Evolutionary conservation across 306 rosid genomes (phyloP), one percentile per base, ranked within the genome.

Genomic region (Oxytropis ochrocephala): DNA sequence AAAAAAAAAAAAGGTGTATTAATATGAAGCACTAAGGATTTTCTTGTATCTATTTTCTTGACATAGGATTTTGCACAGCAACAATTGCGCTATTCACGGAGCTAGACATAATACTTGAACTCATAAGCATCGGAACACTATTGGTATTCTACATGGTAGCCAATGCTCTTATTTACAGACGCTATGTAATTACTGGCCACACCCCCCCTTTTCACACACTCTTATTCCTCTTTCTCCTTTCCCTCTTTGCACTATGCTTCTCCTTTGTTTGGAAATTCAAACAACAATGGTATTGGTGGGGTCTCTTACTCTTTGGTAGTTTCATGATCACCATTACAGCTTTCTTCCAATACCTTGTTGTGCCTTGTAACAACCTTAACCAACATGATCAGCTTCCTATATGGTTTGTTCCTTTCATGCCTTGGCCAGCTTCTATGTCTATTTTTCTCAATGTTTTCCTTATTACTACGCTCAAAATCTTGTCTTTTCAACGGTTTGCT

Each of bases 101-200:
- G 56, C 92, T 90, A 2, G 86, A 87, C 55, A 80, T 90, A 18
- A 86, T 94, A 35, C 47, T 94, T 12, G 88, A 88, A 16, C 59
- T 94, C 85, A 82, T 94, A 11, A 80, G 82, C 75, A 79, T 90
- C 2, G 98, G 97, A 42, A 88, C 97, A 0, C 87, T 94, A 12
- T 27, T 83, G 67, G 98, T 94, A 48, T 88, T 87, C 89, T 94
- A 90, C 89, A 85, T 90, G 52, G 98, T 94, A 29, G 98, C 98
- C 65, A 94, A 88, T 57, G 97, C 97, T 46, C 85, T 87, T 39
- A 79, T 94, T 51, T 94, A 90, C 55, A 85, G 89, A 16, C 80
- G 94, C n/a, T 94, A 88, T 10, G 92, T 72, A 62, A 78, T 83
- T 78, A 80, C 63, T 4, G 69, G 77, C 73, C 83, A 70, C 32